phyloP scores from a whole-genome alignment of 2,329 filamentous ascomycete genomes.

The Escovopsis weberi region DNA sequence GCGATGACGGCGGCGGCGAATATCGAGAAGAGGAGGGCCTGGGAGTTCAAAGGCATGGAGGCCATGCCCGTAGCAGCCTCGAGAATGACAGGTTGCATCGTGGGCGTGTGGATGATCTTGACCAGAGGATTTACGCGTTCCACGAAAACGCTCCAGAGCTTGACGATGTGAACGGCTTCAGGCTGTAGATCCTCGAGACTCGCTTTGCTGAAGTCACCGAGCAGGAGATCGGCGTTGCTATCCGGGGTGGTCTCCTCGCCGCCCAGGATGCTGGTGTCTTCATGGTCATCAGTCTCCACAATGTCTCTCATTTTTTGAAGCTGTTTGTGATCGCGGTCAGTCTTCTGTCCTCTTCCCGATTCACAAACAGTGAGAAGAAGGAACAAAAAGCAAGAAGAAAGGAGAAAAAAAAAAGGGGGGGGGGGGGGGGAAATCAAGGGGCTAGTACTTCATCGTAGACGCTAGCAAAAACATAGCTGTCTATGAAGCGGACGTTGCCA shows the following conservation, averaged over 20 bases:
- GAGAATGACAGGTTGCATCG: slow-evolving; percentile 49
- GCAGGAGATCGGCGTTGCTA: slow-evolving; percentile 35
- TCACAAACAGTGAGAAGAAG: slow-evolving; percentile 6
- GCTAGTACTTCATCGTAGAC: slow-evolving; percentile 38
- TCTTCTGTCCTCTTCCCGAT: too few relatives aligned
- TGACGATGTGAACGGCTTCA: slow-evolving; percentile 48
- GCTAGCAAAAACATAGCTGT: slow-evolving; percentile 38
- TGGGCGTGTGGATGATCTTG: slow-evolving; percentile 59
- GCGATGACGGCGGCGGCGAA: slow-evolving; percentile 47
- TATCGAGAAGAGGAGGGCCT: slow-evolving; percentile 50
- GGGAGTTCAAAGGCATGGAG: slow-evolving; percentile 40
- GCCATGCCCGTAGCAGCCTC: slow-evolving; percentile 44
- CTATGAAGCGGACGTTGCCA: slow-evolving; percentile 40
- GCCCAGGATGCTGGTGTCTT: slow-evolving; percentile 33
- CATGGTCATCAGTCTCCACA: slow-evolving; percentile 32
- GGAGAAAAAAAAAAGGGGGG: not conserved
- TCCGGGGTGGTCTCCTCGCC: slow-evolving; percentile 37
- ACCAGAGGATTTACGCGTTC: slow-evolving; percentile 61
- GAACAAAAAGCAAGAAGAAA: not conserved
- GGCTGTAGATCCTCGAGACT: slow-evolving; percentile 44
- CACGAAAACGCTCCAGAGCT: slow-evolving; percentile 60
- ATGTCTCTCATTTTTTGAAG: slow-evolving; percentile 45
- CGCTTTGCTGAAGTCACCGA: slow-evolving; percentile 26
- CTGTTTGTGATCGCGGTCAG: slow-evolving; percentile 15
- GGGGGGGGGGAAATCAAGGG: slow-evolving; percentile 8